Conservation (phyloP, 1,284 basidiomycete genomes). For the Prillingera fragicola region DNA sequence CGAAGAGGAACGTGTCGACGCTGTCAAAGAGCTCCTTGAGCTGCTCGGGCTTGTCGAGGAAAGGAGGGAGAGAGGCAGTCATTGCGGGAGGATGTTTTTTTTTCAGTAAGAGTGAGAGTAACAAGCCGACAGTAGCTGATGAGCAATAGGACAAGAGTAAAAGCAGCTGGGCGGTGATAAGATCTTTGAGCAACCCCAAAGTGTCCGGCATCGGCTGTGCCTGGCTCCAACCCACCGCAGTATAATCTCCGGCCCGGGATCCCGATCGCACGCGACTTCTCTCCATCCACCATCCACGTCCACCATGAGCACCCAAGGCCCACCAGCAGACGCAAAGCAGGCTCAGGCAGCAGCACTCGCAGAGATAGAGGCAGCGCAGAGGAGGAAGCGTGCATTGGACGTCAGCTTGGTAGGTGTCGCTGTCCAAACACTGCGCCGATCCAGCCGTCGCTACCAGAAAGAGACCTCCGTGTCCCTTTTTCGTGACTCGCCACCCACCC, state of each 20-base stretch:
- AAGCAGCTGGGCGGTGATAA: too few relatives aligned
- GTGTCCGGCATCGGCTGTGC: too few relatives aligned
- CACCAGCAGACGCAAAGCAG: slow-evolving; percentile 45
- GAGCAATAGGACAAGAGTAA: too few relatives aligned
- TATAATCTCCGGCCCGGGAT: not conserved
- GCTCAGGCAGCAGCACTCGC: slow-evolving; percentile 39
- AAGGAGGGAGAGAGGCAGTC: slow-evolving; percentile 33
- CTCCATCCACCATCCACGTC: not conserved
- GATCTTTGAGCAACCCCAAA: too few relatives aligned
- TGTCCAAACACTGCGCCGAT: not conserved
- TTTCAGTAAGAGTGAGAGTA: too few relatives aligned
- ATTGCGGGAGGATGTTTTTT: too few relatives aligned
- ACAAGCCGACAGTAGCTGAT: too few relatives aligned
- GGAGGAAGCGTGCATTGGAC: slow-evolving; percentile 37
- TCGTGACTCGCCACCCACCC: too few relatives aligned
- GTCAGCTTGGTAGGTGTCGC: slow-evolving; percentile 28
- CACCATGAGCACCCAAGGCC: slow-evolving; percentile 40
- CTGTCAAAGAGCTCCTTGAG: slow-evolving; percentile 55
- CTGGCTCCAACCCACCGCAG: not conserved
- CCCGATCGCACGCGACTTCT: not conserved
- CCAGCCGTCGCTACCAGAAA: not conserved
- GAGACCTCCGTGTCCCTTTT: not conserved
- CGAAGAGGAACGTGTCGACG: slow-evolving; percentile 90
- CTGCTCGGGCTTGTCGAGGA: slow-evolving; percentile 34
- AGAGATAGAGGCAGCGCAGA: slow-evolving; percentile 41